Evolutionary conservation across 257 asterid genomes (phyloP), one percentile per base, ranked within the genome.

Genomic region (Osmanthus fragrans): DNA sequence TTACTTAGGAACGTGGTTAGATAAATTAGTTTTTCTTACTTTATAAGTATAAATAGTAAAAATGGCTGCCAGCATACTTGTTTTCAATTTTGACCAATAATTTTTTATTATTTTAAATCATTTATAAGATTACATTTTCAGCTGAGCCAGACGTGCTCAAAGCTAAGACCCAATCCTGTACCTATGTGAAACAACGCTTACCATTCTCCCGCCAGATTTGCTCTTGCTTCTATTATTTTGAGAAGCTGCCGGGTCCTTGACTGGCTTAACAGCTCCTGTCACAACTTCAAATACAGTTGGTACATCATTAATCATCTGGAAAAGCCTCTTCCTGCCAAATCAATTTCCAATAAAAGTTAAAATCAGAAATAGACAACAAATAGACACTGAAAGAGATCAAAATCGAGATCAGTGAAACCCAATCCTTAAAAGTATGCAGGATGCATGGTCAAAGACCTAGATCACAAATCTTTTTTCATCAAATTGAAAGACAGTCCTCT

Each of bases 251-350:
- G 76, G 80, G n/a, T 87, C 91, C 79, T 72, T 87, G 21, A 78
- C 80, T 65, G 80, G 88, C 81, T 81, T 90, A 73, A 63, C 90
- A 70, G 81, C 80, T 39, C 92, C 93, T 0, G 86, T 82, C 72
- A 90, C 97, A 69, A 90, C 87, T 79, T 92, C 97, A 68, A 82
- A 89, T 39, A 92, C 85, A 3, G 94, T 90, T 45, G 97, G 97
- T 5, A 88, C 80, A 49, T 90, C 94, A 68, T 89, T 90, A 76
- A 92, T 89, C 97, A 92, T 82, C 87, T 87, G 90, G 78, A 92
- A 92, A 77, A 92, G 97, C 84, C 90, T 86, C 86, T 83, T 92
- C 89, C 97, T 92, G 85, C 63, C 49, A 70, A 27, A 70, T 21
- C 49, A 80, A 83, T 73, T 71, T 34, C 68, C 77, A 58, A 37